A percentile compares a stretch with the other conserved stretches of the same genome.
Evolutionary conservation across 257 asterid species (phyloP).

Genomic region (Rubia yunnanensis): DNA sequence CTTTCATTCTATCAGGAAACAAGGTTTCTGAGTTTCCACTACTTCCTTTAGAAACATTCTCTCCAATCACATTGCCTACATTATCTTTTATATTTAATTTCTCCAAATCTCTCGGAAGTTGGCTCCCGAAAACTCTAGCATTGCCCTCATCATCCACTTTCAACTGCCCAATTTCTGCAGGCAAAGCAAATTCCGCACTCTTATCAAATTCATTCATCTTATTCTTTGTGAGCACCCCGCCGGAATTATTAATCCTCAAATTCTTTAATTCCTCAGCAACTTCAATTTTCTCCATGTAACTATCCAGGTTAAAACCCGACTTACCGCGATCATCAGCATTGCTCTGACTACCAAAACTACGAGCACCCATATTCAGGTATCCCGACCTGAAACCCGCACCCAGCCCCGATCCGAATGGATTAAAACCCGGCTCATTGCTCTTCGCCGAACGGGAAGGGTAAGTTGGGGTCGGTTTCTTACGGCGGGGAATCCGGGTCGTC

Average conservation of each 20-base stretch:
- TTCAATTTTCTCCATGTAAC: slow-evolving; percentile 24
- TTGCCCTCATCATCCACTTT: slow-evolving; percentile 30
- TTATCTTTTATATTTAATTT: slow-evolving; percentile 46
- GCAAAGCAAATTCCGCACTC: slow-evolving; percentile 37
- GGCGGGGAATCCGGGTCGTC: slow-evolving; percentile 51
- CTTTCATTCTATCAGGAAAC: slow-evolving; percentile 17
- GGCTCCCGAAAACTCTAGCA: slow-evolving; percentile 17
- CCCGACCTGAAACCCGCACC: slow-evolving; percentile 19
- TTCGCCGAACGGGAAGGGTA: slow-evolving; percentile 24
- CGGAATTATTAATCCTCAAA: slow-evolving; percentile 29
- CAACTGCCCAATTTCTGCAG: slow-evolving; percentile 52
- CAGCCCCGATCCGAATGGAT: slow-evolving; percentile 30
- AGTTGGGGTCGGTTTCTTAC: slow-evolving; percentile 47
- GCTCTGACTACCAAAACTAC: slow-evolving; percentile 16
- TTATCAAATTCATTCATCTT: slow-evolving; percentile 22
- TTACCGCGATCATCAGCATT: slow-evolving; percentile 15
- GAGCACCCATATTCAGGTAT: slow-evolving; percentile 23
- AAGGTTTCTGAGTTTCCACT: slow-evolving; percentile 7
- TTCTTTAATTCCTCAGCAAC: slow-evolving; percentile 44
- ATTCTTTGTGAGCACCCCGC: slow-evolving; percentile 18
- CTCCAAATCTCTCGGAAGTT: slow-evolving; percentile 47
- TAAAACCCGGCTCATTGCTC: slow-evolving; percentile 14
- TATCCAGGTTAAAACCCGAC: slow-evolving; percentile 29
- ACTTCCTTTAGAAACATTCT: slow-evolving; percentile 11
- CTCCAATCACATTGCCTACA: slow-evolving; percentile 17